Evolutionary conservation across 768 basidiomycete species (phyloP).

Genomic region (Trametes sanguinea): DNA sequence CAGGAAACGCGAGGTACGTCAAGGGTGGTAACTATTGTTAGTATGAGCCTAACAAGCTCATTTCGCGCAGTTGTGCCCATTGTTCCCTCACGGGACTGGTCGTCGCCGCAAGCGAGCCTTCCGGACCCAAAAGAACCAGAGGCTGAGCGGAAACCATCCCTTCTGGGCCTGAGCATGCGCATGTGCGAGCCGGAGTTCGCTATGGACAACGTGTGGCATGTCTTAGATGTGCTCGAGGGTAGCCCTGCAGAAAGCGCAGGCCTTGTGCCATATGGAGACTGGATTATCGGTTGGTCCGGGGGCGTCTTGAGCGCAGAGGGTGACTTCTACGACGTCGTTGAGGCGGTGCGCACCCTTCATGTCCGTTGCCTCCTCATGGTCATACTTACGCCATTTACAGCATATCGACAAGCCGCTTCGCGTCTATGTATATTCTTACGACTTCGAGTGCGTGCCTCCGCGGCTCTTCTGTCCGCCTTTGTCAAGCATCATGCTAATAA

Average conservation of each 20-base stretch:
- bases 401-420: conserved; percentile 92
- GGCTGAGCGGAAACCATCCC: conserved; percentile 67
- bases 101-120: conserved; percentile 39
- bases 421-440: conserved; percentile 95
- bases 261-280: conserved; percentile 86
- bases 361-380: background rate
- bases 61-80: conserved; percentile 71
- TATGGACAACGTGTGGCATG: conserved; percentile 96
- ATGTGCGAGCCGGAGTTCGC: conserved; percentile 90
- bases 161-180: conserved; percentile 93
- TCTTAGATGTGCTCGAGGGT: conserved; percentile 94
- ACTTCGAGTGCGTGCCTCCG: conserved; percentile 77
- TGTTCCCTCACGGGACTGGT: conserved; percentile 83
- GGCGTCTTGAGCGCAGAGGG: conserved; percentile 88
- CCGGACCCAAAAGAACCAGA: conserved; percentile 43
- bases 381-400: conserved; percentile 39
- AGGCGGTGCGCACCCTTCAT: conserved; percentile 61
- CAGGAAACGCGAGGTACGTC: conserved; percentile 66
- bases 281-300: conserved; percentile 90
- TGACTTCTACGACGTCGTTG: conserved; percentile 96
- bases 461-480: conserved; percentile 9
- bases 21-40: background rate
- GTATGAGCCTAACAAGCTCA: background rate
- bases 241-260: conserved; percentile 96
- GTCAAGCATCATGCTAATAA: conserved; percentile 8